A percentile compares a stretch with the other conserved stretches of the same genome.
phyloP scores from a whole-genome alignment of 2,329 filamentous ascomycete genomes.

The Botrytis hyacinthi region DNA sequence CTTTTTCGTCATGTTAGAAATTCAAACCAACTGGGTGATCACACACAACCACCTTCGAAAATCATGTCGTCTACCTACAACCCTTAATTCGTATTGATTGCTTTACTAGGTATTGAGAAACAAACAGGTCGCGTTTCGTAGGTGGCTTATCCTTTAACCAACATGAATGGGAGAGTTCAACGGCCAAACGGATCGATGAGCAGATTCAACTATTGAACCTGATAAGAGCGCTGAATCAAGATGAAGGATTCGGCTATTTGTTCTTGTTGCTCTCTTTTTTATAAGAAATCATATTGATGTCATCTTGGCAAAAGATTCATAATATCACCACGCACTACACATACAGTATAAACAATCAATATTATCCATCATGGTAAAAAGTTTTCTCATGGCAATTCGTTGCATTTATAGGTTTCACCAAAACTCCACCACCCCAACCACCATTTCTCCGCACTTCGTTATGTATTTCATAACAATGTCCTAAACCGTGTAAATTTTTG shows the following conservation, averaged over 20 bases:
- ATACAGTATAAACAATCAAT: background rate
- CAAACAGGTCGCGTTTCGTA: background rate
- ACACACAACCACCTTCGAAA: background rate
- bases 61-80: background rate
- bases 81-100: background rate
- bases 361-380: background rate
- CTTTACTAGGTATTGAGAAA: background rate
- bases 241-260: background rate
- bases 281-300: too few species aligned
- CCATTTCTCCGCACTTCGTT: slow-evolving; percentile 14
- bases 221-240: background rate
- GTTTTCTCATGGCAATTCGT: background rate
- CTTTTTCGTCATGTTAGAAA: background rate
- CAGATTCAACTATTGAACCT: too few species aligned
- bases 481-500: slow-evolving; percentile 17
- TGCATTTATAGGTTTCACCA: slow-evolving; percentile 16
- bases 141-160: background rate
- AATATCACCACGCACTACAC: background rate
- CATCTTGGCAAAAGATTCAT: background rate
- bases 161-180: background rate
- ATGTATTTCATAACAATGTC: slow-evolving; percentile 19
- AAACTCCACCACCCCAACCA: slow-evolving; percentile 16
- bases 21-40: background rate
- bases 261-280: background rate
- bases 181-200: background rate